Evolutionary conservation across 1,139 yeast species (phyloP), one percentile per base, ranked within the genome.

Genomic region (Candida mesenterica): DNA sequence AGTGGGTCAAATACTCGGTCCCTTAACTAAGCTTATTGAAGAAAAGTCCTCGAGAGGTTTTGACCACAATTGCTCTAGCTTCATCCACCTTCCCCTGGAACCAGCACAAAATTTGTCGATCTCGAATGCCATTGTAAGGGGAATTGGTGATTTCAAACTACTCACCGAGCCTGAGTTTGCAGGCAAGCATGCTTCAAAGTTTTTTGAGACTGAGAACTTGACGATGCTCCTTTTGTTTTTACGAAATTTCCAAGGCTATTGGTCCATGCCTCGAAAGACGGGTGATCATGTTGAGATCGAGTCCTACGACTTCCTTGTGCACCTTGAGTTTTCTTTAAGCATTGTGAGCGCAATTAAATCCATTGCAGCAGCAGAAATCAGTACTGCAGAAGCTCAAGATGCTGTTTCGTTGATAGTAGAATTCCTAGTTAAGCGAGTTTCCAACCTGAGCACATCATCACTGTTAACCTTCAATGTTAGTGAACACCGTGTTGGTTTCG

Each of bases 221-320:
- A 53, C 57, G 1, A 49, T 69, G 28, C 42, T 77, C 2, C 48
- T 74, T 5, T 52, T 68, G 4, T 57, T 77, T 16, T 59, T 77
- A 22, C 62, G 74, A 39, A 52, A 65, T 13, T 81, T 79, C 49
- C 85, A 82, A 48, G 79, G 80, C 12, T 74, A 73, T 31, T 75
- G 76, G 68, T 64, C 72, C 15, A 57, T 82, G 26, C 62, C 56
- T 35, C 68, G 88, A 40, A 80, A 80, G 45, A 67, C 65, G 31
- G 92, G 89, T 12, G 83, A 79, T 5, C 92, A 84, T 59, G 85
- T 82, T 15, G 75, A 75, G 37, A 64, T 65, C 33, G 88, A 82
- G 49, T 61, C 66, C 27, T 60, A 62, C 29, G 72, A 71, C 40
- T 79, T 67, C 49, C 62, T 64, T n/a, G 57, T 69, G 4, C 80